Conservation (phyloP, 495 filamentous ascomycete genomes). For the Aspergillus kassunensis region DNA sequence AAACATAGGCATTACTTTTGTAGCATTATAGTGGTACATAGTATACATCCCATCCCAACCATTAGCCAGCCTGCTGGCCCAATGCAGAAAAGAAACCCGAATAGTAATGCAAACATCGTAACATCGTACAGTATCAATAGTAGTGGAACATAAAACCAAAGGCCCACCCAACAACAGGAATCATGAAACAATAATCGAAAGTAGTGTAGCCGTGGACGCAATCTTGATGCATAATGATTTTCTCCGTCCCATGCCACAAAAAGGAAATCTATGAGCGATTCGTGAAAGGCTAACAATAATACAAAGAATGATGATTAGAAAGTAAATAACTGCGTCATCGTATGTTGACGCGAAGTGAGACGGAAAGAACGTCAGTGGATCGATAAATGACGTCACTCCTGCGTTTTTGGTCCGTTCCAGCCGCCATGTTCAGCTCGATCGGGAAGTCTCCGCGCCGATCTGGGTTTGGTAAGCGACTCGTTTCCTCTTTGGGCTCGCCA, state of each 20-base stretch:
- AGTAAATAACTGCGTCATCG: slow-evolving; percentile 15
- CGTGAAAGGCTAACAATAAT: slow-evolving; percentile 12
- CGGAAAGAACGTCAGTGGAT: slow-evolving; percentile 8
- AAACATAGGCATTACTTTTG: no score
- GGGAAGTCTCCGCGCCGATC: slow-evolving; percentile 18
- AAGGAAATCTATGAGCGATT: neutral
- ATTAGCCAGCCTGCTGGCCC: slow-evolving; percentile 7
- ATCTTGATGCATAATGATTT: slow-evolving; percentile 18
- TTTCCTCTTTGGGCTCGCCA: slow-evolving; percentile 16
- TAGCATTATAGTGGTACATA: neutral
- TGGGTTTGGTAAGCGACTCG: slow-evolving; percentile 13
- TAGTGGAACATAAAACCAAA: no score
- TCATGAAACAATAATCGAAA: slow-evolving; percentile 4
- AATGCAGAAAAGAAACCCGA: slow-evolving; percentile 9
- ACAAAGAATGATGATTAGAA: neutral
- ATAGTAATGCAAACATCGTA: slow-evolving; percentile 18
- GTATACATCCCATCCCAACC: neutral
- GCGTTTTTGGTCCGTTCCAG: slow-evolving; percentile 13
- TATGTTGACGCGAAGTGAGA: slow-evolving; percentile 1
- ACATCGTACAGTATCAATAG: slow-evolving; percentile 18
- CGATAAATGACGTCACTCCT: slow-evolving; percentile 20
- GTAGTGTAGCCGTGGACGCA: no score
- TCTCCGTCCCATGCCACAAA: slow-evolving; percentile 2
- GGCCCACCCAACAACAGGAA: slow-evolving; percentile 10
- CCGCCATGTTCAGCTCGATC: slow-evolving; percentile 8